Evolutionary conservation across 2,329 filamentous ascomycete species (phyloP), one percentile per base, ranked within the genome.

Genomic region (Pseudohalonectria lignicola): DNA sequence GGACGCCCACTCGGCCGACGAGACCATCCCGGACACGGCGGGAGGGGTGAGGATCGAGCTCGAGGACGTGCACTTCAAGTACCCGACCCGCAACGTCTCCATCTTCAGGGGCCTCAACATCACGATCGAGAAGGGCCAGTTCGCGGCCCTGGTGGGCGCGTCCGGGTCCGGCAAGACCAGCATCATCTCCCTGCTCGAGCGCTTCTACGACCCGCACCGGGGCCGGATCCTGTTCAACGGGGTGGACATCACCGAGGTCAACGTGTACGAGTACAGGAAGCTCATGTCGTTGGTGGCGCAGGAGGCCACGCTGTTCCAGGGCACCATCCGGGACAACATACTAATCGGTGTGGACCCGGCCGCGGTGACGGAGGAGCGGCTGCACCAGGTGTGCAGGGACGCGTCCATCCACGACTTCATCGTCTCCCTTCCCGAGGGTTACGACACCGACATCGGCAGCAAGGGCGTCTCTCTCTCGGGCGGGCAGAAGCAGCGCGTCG

Each of bases 391-490:
- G 16, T 77, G 73, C 45, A 66, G 66, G 41, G 70, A 76, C 47
- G 81, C 81, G 4, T 79, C 76, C 18, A 78, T 85, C 39, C 71
- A 82, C 52, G 80, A 83, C 30, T 86, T 86, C 53, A 76, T 86
- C 49, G 58, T 67, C 21, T 77, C 71, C 4, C 63, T 86, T 1
- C 78, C 81, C 0, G 69, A 77, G 9, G 79, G 79, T 2, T 84
- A 83, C 54, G 65, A 74, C 44, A 86, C 82, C 1, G 60, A 74
- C 38, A 67, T 85, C 21, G 82, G 82, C 25, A 76, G 76, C 39
- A 71, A 73, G 34, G 82, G 82, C 13, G 72, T 79, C 0, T 73
- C 71, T 0, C 61, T 84, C 4, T 74, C 68, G 0, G 72, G 72
- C 19, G 72, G 72, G 1, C 72, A 76, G 48, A 65, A 66, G 7